These are phyloP conservation scores for Penicillium sclerotigenum DNA, from an alignment of 2,329 filamentous ascomycete genomes.

Conservation along the genomic window DNA sequence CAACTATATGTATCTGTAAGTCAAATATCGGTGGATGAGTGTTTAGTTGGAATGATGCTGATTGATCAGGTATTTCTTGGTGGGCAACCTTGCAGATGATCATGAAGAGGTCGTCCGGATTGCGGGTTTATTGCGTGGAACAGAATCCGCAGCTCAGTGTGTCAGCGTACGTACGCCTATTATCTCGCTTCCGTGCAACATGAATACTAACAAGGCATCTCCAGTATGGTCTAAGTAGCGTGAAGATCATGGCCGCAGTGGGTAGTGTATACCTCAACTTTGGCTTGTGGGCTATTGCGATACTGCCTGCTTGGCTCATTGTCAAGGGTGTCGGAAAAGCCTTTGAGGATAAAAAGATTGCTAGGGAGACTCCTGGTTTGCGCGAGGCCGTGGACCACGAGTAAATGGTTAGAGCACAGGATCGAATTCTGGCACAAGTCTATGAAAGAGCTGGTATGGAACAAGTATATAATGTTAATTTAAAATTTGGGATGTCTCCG, in stretches of 20 bases:
- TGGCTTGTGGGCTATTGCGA: conserved; percentile 61
- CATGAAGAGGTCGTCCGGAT: conserved; percentile 66
- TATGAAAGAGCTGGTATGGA: background rate
- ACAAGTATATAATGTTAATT: background rate
- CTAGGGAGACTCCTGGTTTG: conserved; percentile 20
- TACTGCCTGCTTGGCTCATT: conserved; percentile 66
- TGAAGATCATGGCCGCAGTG: conserved; percentile 61
- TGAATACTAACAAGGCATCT: background rate
- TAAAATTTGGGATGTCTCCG: no score
- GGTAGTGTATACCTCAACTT: conserved; percentile 71
- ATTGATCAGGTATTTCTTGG: conserved; percentile 61
- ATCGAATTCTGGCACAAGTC: background rate
- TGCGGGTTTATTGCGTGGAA: conserved; percentile 64
- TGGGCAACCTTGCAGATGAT: conserved; percentile 61
- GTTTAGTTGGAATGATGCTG: background rate
- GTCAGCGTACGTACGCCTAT: conserved; percentile 50
- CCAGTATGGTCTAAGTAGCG: conserved; percentile 62
- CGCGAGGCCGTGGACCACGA: conserved; percentile 5
- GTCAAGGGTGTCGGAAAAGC: conserved; percentile 53
- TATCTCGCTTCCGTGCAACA: background rate
- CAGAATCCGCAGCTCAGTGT: conserved; percentile 70
- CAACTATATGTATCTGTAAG: conserved; percentile 69
- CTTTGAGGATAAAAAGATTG: conserved; percentile 31
- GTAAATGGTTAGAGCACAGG: background rate
- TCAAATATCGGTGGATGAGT: background rate